Evolutionary conservation across 768 basidiomycete genomes (phyloP).

Genomic region (Calvatia gigantea): DNA sequence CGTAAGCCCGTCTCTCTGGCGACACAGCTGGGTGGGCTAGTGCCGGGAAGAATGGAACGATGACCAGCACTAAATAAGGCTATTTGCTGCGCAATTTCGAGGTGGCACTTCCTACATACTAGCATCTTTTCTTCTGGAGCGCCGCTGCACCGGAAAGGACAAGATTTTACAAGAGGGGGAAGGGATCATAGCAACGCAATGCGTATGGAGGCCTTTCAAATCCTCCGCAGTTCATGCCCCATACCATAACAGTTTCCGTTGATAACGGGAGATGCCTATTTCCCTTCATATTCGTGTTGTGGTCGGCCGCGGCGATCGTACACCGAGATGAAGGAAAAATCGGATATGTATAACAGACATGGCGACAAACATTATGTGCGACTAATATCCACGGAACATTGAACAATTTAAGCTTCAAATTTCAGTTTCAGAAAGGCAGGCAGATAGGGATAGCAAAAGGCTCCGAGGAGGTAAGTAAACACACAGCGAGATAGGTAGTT

Average conservation of each 20-base stretch:
- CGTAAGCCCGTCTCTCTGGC: background rate
- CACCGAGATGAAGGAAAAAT: background rate
- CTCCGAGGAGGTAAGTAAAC: background rate
- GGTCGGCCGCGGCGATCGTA: background rate
- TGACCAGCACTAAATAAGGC: background rate
- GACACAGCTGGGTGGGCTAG: background rate
- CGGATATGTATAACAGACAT: background rate
- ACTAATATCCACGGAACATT: too few species aligned
- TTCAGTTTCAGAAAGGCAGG: too few species aligned
- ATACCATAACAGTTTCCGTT: background rate
- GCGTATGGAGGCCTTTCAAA: background rate
- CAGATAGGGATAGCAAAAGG: too few species aligned
- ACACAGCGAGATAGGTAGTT: background rate
- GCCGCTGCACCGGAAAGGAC: slow-evolving; percentile 1
- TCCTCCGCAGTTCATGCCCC: background rate
- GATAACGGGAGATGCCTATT: background rate
- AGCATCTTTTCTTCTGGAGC: background rate
- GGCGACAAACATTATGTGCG: background rate
- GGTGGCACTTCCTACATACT: too few species aligned
- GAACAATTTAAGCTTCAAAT: too few species aligned
- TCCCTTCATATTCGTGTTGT: background rate
- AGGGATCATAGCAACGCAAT: background rate
- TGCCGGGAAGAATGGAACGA: too few species aligned
- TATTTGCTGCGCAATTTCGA: background rate
- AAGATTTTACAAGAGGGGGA: background rate